Conservation (phyloP, 1,284 basidiomycete species). For the Pseudozyma thailandica region DNA sequence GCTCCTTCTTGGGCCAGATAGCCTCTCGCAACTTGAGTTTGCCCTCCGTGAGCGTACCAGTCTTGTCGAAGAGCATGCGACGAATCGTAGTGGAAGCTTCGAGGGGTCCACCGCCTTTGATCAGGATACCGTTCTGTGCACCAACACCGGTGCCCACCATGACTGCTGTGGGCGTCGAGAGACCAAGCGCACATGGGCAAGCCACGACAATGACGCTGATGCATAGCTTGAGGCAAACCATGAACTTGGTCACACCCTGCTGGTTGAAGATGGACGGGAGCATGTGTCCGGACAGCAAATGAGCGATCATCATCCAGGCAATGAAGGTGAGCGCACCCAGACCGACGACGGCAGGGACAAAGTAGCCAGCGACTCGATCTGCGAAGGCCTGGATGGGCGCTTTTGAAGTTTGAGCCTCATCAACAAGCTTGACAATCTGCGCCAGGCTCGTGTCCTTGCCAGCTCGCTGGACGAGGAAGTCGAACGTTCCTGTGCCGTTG, state of each 20-base stretch:
- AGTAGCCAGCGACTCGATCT: slow-evolving; percentile 91
- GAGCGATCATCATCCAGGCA: slow-evolving; percentile 83
- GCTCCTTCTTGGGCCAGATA: slow-evolving; percentile 76
- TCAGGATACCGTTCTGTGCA: slow-evolving; percentile 94
- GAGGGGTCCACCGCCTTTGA: slow-evolving; percentile 94
- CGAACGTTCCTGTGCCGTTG: slow-evolving; percentile 93
- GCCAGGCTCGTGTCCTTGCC: slow-evolving; percentile 94
- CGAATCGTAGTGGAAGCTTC: slow-evolving; percentile 87
- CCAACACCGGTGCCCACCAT: slow-evolving; percentile 99
- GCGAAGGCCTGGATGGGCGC: slow-evolving; percentile 98
- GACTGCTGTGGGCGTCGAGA: slow-evolving; percentile 96
- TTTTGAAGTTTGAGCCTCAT: slow-evolving; percentile 97
- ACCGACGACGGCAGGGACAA: slow-evolving; percentile 89
- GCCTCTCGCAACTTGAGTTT: slow-evolving; percentile 79
- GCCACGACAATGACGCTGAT: slow-evolving; percentile 98
- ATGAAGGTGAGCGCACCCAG: slow-evolving; percentile 85
- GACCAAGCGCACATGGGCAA: slow-evolving; percentile 95
- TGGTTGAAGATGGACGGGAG: slow-evolving; percentile 86
- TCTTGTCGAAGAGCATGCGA: slow-evolving; percentile 93
- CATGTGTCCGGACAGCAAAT: slow-evolving; percentile 70
- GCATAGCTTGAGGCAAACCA: slow-evolving; percentile 94
- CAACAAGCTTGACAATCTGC: slow-evolving; percentile 95
- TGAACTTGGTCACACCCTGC: slow-evolving; percentile 84
- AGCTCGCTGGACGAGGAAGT: slow-evolving; percentile 92
- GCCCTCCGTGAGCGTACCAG: slow-evolving; percentile 93